Conservation (phyloP, 352 stramenopile species). For the Globisporangium spiculum region DNA sequence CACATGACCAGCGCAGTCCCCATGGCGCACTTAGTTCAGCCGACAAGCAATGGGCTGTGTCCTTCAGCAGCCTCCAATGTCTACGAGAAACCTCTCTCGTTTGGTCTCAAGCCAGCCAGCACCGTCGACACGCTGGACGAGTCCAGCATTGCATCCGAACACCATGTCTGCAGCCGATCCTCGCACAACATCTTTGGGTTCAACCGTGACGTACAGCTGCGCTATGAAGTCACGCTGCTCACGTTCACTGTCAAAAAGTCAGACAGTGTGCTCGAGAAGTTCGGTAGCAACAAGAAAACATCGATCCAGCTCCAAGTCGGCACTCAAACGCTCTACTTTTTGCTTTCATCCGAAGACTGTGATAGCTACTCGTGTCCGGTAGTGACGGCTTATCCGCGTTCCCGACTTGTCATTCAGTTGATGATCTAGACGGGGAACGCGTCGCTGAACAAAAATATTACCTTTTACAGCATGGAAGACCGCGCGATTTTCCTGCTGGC, state of each 20-base stretch:
- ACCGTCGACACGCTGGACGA: conserved; percentile 26
- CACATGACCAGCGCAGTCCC: conserved; percentile 7
- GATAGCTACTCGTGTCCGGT: no score
- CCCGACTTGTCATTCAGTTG: no score
- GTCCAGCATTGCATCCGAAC: conserved; percentile 51
- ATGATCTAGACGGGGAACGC: no score
- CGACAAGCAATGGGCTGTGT: conserved; percentile 23
- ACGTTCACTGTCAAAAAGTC: conserved; percentile 87
- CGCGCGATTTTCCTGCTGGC: no score
- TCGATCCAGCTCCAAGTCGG: conserved; percentile 84
- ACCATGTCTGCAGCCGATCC: conserved; percentile 58
- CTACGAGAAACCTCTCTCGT: conserved; percentile 33
- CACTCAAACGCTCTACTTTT: conserved; percentile 77
- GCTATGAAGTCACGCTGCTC: conserved; percentile 75
- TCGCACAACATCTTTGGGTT: conserved; percentile 83
- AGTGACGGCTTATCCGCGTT: no score
- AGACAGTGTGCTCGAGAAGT: conserved; percentile 78
- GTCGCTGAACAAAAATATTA: no score
- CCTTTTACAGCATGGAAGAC: no score
- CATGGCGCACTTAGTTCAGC: conserved; percentile 15
- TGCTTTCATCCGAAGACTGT: conserved; percentile 11
- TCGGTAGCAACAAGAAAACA: conserved; percentile 81
- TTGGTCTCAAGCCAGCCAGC: conserved; percentile 21
- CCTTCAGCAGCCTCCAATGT: conserved; percentile 20
- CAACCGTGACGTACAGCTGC: conserved; percentile 36